Conservation (phyloP, 2,329 filamentous ascomycete genomes). For the Canariomyces notabilis region DNA sequence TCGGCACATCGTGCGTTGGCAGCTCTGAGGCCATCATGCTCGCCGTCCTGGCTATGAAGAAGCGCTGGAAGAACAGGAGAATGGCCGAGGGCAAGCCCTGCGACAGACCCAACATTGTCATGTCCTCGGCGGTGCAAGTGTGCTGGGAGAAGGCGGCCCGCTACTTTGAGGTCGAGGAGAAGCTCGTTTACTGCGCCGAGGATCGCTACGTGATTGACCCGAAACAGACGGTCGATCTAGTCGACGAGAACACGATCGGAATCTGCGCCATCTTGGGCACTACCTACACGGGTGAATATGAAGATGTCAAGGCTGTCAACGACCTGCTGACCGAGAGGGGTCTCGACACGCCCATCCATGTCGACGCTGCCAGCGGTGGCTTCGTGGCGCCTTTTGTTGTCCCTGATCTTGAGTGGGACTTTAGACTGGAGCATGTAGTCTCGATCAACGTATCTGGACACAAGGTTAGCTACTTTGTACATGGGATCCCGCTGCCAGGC, state of each 20-base stretch:
- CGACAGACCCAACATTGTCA: slow-evolving; percentile 84
- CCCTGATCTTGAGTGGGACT: slow-evolving; percentile 84
- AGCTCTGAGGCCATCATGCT: slow-evolving; percentile 88
- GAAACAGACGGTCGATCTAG: slow-evolving; percentile 52
- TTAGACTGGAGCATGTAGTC: slow-evolving; percentile 80
- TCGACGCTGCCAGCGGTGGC: slow-evolving; percentile 86
- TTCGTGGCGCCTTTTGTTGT: slow-evolving; percentile 91
- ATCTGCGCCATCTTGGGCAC: slow-evolving; percentile 89
- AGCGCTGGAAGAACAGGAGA: slow-evolving; percentile 83
- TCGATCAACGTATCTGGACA: slow-evolving; percentile 94
- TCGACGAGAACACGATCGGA: slow-evolving; percentile 74
- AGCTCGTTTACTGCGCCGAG: slow-evolving; percentile 61
- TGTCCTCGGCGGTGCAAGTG: slow-evolving; percentile 94
- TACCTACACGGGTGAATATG: slow-evolving; percentile 94
- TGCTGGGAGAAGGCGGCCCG: slow-evolving; percentile 92
- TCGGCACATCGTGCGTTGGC: slow-evolving; percentile 85
- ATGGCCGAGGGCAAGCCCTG: slow-evolving; percentile 75
- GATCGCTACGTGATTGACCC: slow-evolving; percentile 62
- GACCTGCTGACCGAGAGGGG: slow-evolving; percentile 71
- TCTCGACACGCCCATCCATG: slow-evolving; percentile 82
- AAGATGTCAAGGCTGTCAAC: slow-evolving; percentile 88
- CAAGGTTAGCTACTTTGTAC: slow-evolving; percentile 47
- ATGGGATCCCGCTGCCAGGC: not conserved
- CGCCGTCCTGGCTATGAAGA: slow-evolving; percentile 86
- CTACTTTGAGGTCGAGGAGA: slow-evolving; percentile 92